A percentile compares a stretch with the other conserved stretches of the same genome.
Evolutionary conservation across 352 stramenopile species (phyloP).

Genomic region (Pythium vanterpoolii): DNA sequence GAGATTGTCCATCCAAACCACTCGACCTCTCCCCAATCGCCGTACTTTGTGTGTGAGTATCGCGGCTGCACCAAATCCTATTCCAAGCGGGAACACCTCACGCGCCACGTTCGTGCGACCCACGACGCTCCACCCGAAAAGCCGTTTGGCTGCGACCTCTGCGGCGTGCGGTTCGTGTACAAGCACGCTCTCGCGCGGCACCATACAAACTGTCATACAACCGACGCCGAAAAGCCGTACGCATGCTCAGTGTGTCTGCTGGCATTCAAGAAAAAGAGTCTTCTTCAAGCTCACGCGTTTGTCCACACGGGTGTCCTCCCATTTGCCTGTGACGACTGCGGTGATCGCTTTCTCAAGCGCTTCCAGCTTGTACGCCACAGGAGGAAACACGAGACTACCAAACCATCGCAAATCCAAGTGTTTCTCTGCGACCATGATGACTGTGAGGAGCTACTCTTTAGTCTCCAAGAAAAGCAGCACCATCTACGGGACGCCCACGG

Average conservation of each 20-base stretch:
- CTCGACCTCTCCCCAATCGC: slow-evolving; percentile 16
- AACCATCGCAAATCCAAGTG: slow-evolving; percentile 37
- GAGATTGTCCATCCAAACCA: slow-evolving; percentile 9
- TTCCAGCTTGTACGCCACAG: slow-evolving; percentile 56
- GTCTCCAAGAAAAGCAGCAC: slow-evolving; percentile 33
- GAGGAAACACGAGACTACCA: slow-evolving; percentile 27
- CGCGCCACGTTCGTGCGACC: slow-evolving; percentile 42
- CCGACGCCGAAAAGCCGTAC: slow-evolving; percentile 33
- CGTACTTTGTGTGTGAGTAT: slow-evolving; percentile 38
- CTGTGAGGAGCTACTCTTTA: slow-evolving; percentile 59
- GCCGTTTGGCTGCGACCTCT: slow-evolving; percentile 54
- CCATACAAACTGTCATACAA: slow-evolving; percentile 42
- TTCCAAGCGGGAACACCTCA: slow-evolving; percentile 62
- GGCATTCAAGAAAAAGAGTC: slow-evolving; percentile 80
- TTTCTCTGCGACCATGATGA: slow-evolving; percentile 40
- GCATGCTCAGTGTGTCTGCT: slow-evolving; percentile 56
- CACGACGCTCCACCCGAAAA: slow-evolving; percentile 40
- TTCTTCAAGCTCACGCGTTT: slow-evolving; percentile 71
- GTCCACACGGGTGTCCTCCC: slow-evolving; percentile 73
- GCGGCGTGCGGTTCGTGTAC: slow-evolving; percentile 55
- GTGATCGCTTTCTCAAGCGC: slow-evolving; percentile 55
- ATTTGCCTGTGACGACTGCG: slow-evolving; percentile 66
- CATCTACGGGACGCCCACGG: slow-evolving; percentile 39
- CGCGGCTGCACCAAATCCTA: slow-evolving; percentile 51
- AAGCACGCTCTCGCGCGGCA: slow-evolving; percentile 65